These are phyloP conservation scores for Colletotrichum filicis DNA, from an alignment of 2,329 filamentous ascomycete species.

Conservation along the genomic window DNA sequence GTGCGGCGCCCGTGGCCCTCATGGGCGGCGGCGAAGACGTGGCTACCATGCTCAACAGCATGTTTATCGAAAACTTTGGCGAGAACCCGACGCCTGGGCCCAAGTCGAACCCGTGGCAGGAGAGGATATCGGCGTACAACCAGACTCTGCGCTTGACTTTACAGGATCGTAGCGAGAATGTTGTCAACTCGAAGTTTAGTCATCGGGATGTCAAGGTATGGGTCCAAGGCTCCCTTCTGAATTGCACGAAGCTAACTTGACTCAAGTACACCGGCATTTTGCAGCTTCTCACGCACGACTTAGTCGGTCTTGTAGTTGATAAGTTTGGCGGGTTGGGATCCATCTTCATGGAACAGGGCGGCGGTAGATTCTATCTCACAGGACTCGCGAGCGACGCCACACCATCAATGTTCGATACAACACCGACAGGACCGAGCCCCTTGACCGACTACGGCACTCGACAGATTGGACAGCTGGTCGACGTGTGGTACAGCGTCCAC, in stretches of 20 bases:
- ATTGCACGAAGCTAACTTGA: not conserved
- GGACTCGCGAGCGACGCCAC: constrained; percentile 42
- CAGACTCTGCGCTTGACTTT: constrained; percentile 28
- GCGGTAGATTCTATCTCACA: constrained; percentile 41
- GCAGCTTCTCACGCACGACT: constrained; percentile 39
- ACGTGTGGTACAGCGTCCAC: constrained; percentile 54
- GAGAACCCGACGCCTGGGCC: constrained; percentile 15
- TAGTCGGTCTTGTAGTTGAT: constrained; percentile 43
- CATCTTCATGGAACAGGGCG: constrained; percentile 41
- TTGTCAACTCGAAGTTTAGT: constrained; percentile 37
- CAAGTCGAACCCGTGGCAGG: constrained; percentile 38
- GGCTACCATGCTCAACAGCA: constrained; percentile 43
- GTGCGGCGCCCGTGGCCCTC: not conserved
- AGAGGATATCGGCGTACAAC: constrained; percentile 37
- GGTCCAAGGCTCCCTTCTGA: not conserved
- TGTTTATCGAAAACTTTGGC: constrained; percentile 44
- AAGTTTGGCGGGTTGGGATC: constrained; percentile 45
- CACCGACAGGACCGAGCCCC: constrained; percentile 38
- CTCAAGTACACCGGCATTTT: not conserved
- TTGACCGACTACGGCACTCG: constrained; percentile 44
- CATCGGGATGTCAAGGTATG: constrained; percentile 36
- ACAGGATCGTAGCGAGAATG: constrained; percentile 33
- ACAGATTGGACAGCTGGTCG: constrained; percentile 49
- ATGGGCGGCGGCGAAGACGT: constrained; percentile 38
- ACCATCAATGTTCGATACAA: constrained; percentile 45